Evolutionary conservation across 805 yeast genomes (phyloP).

Genomic region (Priceomyces fermenticarens): DNA sequence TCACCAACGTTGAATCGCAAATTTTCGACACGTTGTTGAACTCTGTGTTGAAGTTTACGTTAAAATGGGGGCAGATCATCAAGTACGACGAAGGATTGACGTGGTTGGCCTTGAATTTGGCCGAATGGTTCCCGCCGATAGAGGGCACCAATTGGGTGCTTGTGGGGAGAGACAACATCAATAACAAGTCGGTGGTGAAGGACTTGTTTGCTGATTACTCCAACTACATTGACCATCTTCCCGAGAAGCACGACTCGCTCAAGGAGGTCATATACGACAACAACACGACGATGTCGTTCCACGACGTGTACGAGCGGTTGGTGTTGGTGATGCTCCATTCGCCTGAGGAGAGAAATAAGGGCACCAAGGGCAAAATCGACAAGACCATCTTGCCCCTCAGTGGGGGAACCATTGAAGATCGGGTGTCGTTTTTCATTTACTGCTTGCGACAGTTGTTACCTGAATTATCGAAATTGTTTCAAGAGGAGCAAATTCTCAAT

Average conservation of each 20-base stretch:
- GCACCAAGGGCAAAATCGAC: conserved; percentile 20
- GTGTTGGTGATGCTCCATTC: conserved; percentile 73
- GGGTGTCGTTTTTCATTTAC: conserved; percentile 66
- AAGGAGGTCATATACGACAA: conserved; percentile 25
- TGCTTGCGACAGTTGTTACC: conserved; percentile 64
- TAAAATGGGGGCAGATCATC: conserved; percentile 75
- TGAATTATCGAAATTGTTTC: conserved; percentile 69
- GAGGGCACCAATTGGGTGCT: conserved; percentile 51
- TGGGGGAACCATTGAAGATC: conserved; percentile 65
- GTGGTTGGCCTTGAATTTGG: conserved; percentile 84
- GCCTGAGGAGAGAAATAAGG: conserved; percentile 45
- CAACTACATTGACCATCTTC: conserved; percentile 32
- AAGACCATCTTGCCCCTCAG: conserved; percentile 44
- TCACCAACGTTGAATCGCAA: conserved; percentile 46
- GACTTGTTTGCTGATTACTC: conserved; percentile 37
- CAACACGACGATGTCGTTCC: conserved; percentile 45
- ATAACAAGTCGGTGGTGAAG: conserved; percentile 25
- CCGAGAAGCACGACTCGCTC: conserved; percentile 20
- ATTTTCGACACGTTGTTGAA: conserved; percentile 56
- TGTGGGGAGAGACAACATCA: conserved; percentile 48
- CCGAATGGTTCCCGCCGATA: conserved; percentile 83
- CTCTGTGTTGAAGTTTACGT: conserved; percentile 61
- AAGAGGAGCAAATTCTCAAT: conserved; percentile 74
- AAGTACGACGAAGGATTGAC: conserved; percentile 79
- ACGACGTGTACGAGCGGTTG: conserved; percentile 71